Conservation (phyloP, 495 filamentous ascomycete genomes). For the Penicillium bialowiezense region DNA sequence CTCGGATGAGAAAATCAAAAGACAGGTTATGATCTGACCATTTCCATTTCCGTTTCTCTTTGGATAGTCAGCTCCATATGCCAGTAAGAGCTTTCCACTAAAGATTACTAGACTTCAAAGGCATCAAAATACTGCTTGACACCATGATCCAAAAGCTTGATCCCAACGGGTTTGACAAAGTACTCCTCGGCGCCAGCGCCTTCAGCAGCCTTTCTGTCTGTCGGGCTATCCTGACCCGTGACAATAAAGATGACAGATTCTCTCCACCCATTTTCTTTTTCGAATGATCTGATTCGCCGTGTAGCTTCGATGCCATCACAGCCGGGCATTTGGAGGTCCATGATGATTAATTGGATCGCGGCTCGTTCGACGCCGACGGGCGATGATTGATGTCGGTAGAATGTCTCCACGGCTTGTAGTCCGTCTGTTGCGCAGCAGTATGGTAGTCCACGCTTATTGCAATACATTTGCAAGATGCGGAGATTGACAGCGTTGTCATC, state of each 20-base stretch:
- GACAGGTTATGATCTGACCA: too few relatives aligned
- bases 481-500: conserved; percentile 18
- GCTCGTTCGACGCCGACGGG: background rate
- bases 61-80: too few relatives aligned
- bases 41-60: too few relatives aligned
- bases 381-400: background rate
- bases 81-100: too few relatives aligned
- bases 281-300: conserved; percentile 77
- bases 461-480: conserved; percentile 17
- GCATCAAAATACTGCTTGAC: conserved; percentile 8
- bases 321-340: conserved; percentile 90
- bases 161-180: conserved; percentile 14
- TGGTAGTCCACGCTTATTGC: conserved; percentile 7
- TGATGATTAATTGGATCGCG: conserved; percentile 72
- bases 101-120: too few relatives aligned
- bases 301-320: conserved; percentile 89
- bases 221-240: conserved; percentile 15
- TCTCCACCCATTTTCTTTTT: conserved; percentile 58
- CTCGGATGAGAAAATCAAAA: too few relatives aligned
- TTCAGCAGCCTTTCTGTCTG: conserved; percentile 11
- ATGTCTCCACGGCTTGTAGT: conserved; percentile 9
- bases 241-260: conserved; percentile 7
- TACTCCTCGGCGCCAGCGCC: conserved; percentile 10
- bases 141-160: conserved; percentile 11
- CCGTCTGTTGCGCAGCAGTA: conserved; percentile 10